Conservation (phyloP, 345 rosid genomes). For the Eutrema yunnanense region DNA sequence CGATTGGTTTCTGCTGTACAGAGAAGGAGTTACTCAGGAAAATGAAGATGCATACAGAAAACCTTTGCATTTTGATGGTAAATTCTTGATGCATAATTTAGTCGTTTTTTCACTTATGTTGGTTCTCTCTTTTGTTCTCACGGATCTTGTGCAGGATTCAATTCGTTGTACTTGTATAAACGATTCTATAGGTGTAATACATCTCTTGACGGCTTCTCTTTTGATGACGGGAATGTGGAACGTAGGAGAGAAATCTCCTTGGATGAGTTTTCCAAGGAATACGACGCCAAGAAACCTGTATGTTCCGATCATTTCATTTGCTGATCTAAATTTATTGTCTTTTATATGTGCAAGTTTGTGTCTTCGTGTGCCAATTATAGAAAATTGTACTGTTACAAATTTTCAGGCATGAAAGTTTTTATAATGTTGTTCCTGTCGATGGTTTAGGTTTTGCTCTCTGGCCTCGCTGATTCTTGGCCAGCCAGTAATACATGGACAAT, state of each 20-base stretch:
- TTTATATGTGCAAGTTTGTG: background rate
- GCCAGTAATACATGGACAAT: slow-evolving; percentile 79
- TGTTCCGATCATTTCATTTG: background rate
- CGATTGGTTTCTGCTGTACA: slow-evolving; percentile 24
- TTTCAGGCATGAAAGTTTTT: background rate
- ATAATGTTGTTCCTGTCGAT: background rate
- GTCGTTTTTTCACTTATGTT: background rate
- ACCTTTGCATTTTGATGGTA: slow-evolving; percentile 68
- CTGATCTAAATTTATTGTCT: background rate
- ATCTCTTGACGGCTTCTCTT: slow-evolving; percentile 52
- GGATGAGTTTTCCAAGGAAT: slow-evolving; percentile 52
- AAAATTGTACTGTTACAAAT: background rate
- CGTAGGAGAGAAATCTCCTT: slow-evolving; percentile 47
- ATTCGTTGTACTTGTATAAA: slow-evolving; percentile 72
- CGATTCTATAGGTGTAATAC: slow-evolving; percentile 83
- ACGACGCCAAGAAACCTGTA: slow-evolving; percentile 77
- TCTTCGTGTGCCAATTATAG: background rate
- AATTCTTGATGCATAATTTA: background rate
- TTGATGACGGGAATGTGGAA: slow-evolving; percentile 70
- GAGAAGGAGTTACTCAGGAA: slow-evolving; percentile 53
- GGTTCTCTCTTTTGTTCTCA: slow-evolving; percentile 1
- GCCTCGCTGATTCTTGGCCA: slow-evolving; percentile 82
- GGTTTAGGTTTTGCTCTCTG: slow-evolving; percentile 68
- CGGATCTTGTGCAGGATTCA: slow-evolving; percentile 55
- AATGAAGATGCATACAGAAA: slow-evolving; percentile 31